Percentiles rank a stretch among this genome's conserved stretches.
Evolutionary conservation across 257 asterid genomes (phyloP).

Genomic region (Scutellaria minor): DNA sequence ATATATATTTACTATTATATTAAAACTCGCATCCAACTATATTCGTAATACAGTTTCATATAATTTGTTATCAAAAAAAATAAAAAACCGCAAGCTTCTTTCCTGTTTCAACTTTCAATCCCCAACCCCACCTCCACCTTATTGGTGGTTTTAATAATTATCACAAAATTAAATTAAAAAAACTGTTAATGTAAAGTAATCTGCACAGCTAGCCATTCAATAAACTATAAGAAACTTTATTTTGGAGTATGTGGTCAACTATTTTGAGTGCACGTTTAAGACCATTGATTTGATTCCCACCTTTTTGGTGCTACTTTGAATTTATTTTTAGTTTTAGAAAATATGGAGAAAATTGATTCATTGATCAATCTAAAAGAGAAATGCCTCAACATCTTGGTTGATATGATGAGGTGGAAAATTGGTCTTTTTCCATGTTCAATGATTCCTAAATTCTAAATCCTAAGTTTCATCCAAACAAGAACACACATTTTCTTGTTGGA

Average conservation of each 20-base stretch:
- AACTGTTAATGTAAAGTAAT: conserved; percentile 18
- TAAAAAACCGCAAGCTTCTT: no score
- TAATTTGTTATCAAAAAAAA: no score
- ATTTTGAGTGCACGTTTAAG: conserved; percentile 29
- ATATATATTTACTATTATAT: no score
- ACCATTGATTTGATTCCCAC: conserved; percentile 36
- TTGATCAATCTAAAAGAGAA: conserved; percentile 29
- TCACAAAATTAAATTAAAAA: neutral
- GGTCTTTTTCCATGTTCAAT: conserved; percentile 38
- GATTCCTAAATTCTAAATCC: conserved; percentile 33
- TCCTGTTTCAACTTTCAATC: no score
- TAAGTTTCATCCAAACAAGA: conserved; percentile 9
- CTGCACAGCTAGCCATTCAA: neutral
- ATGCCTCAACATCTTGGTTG: conserved; percentile 32
- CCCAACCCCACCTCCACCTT: conserved; percentile 15
- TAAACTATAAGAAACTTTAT: conserved; percentile 9
- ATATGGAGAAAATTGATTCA: conserved; percentile 13
- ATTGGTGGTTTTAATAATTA: conserved; percentile 28
- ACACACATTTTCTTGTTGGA: conserved; percentile 26
- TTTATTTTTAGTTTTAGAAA: neutral
- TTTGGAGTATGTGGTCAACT: conserved; percentile 33
- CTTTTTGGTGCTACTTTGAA: conserved; percentile 24
- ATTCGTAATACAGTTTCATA: no score
- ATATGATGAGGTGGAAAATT: conserved; percentile 38
- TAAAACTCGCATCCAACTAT: no score